These are phyloP conservation scores for Rutstroemia sp. DNA, from an alignment of 2,329 filamentous ascomycete genomes.

Conservation along the genomic window DNA sequence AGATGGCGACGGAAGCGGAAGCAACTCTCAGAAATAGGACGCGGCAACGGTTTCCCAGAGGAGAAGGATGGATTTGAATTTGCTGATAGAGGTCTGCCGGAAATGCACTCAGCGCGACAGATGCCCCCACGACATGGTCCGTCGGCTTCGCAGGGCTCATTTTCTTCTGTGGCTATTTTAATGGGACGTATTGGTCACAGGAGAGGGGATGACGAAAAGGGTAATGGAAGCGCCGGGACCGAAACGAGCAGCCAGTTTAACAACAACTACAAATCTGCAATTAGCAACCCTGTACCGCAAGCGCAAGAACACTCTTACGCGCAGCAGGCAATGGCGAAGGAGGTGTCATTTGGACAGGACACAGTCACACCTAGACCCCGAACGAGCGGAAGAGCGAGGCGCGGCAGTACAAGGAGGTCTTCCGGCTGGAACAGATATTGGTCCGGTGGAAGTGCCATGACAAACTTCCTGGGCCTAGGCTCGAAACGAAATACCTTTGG, in stretches of 20 bases:
- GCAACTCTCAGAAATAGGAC: constrained; percentile 41
- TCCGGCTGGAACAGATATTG: constrained; percentile 75
- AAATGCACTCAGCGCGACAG: constrained; percentile 30
- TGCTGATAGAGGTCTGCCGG: constrained; percentile 36
- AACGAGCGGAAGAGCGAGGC: constrained; percentile 15
- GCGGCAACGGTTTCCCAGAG: constrained; percentile 40
- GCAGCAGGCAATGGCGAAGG: constrained; percentile 8
- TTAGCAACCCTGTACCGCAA: constrained; percentile 54
- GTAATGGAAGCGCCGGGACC: constrained; percentile 51
- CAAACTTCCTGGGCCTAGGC: constrained; percentile 55
- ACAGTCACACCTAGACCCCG: constrained; percentile 15
- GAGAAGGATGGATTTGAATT: constrained; percentile 51
- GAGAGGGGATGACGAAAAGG: constrained; percentile 33
- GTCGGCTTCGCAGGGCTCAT: constrained; percentile 48
- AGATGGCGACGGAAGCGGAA: constrained; percentile 52
- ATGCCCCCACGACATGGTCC: constrained; percentile 36
- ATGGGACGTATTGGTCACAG: constrained; percentile 54
- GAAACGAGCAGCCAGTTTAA: constrained; percentile 51
- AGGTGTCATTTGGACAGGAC: constrained; percentile 30
- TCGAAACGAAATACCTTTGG: constrained; percentile 36
- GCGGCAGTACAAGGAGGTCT: constrained; percentile 45
- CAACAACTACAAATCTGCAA: constrained; percentile 54
- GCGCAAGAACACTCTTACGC: constrained; percentile 32
- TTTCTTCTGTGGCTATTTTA: constrained; percentile 57
- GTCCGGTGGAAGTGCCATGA: constrained; percentile 61